Evolutionary conservation across 805 yeast species (phyloP).

Genomic region (Pichia heedii): DNA sequence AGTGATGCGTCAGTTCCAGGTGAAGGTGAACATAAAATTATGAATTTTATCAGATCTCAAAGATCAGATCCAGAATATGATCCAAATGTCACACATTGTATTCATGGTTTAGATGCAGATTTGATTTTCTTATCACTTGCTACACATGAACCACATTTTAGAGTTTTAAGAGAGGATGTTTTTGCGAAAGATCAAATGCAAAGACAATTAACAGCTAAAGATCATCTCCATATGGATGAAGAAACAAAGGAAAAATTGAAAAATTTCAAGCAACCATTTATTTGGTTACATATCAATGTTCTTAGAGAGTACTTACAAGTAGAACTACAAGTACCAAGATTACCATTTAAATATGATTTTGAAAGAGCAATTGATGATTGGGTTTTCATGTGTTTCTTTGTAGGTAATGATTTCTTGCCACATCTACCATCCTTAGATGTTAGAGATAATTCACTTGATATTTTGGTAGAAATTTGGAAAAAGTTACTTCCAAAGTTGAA

Average conservation of each 20-base stretch:
- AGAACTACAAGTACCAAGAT: conserved; percentile 64
- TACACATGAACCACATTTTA: conserved; percentile 95
- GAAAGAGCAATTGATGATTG: conserved; percentile 98
- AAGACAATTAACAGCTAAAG: conserved; percentile 36
- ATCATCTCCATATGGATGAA: conserved; percentile 49
- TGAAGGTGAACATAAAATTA: conserved; percentile 97
- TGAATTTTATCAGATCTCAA: conserved; percentile 90
- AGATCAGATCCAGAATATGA: conserved; percentile 78
- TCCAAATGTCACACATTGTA: conserved; percentile 92
- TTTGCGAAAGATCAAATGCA: conserved; percentile 61
- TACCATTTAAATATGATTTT: conserved; percentile 70
- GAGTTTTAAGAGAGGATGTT: conserved; percentile 91
- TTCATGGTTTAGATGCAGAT: conserved; percentile 97
- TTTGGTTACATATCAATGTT: conserved; percentile 88
- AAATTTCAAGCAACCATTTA: conserved; percentile 67
- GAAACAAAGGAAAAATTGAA: conserved; percentile 40
- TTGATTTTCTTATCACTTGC: conserved; percentile 91
- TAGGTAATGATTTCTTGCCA: conserved; percentile 97
- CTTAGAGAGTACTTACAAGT: conserved; percentile 80
- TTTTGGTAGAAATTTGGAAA: conserved; percentile 78
- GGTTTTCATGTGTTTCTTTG: conserved; percentile 97
- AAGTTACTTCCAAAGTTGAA: conserved; percentile 52
- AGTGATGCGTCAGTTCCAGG: conserved; percentile 98
- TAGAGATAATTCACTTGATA: conserved; percentile 87
- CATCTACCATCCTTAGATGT: conserved; percentile 93